phyloP scores from a whole-genome alignment of 371 early-diverging fungal genomes.

The Circinella minor region DNA sequence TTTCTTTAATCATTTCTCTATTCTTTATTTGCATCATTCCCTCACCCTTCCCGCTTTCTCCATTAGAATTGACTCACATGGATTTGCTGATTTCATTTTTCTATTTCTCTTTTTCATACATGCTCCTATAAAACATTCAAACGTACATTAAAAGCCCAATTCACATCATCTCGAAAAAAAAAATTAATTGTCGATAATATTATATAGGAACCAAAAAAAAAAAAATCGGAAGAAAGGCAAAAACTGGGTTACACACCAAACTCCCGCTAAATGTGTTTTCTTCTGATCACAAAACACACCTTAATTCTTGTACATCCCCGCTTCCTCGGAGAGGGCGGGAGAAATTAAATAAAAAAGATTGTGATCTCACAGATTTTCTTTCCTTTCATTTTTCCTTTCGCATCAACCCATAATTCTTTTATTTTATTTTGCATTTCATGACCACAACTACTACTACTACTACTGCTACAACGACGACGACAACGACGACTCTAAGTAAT shows the following conservation, averaged over 20 bases:
- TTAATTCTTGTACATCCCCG: background rate
- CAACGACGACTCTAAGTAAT: background rate
- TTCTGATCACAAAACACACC: no score
- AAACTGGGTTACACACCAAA: slow-evolving; percentile 1
- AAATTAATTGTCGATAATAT: background rate
- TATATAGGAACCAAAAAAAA: background rate
- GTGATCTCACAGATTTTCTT: background rate
- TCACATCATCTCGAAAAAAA: no score
- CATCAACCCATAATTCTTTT: background rate
- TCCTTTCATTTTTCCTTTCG: background rate
- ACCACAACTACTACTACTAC: background rate
- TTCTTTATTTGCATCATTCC: no score
- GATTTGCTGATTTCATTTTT: no score
- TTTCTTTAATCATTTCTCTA: background rate
- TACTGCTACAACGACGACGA: background rate
- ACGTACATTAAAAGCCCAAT: no score
- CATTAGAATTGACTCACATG: no score
- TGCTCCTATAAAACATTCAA: no score
- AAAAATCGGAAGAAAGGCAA: slow-evolving; percentile 7
- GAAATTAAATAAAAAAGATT: background rate
- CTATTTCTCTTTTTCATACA: no score
- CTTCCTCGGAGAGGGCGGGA: background rate
- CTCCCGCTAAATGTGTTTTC: background rate
- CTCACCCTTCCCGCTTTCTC: no score
- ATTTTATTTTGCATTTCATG: background rate